phyloP scores from a whole-genome alignment of 73 alveolate species.

The Stentor coeruleus region DNA sequence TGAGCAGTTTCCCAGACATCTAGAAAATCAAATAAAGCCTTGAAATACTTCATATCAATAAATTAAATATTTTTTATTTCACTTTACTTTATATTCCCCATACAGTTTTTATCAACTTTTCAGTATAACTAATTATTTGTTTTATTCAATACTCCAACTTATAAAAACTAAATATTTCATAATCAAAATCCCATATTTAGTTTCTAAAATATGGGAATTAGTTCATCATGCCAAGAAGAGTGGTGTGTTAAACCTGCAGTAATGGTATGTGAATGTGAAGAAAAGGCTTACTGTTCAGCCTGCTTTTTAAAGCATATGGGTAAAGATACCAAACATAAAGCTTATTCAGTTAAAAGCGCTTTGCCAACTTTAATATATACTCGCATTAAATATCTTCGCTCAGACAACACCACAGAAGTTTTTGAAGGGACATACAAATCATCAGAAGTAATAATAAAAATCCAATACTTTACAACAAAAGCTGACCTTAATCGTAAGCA shows the following conservation, averaged over 20 bases:
- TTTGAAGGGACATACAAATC: background rate
- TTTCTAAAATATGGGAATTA: background rate
- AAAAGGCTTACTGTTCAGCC: background rate
- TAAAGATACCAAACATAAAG: background rate
- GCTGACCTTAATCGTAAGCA: constrained; percentile 6
- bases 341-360: background rate
- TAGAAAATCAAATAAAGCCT: too few species aligned
- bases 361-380: background rate
- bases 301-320: background rate
- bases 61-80: too few species aligned
- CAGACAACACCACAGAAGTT: constrained; percentile 19
- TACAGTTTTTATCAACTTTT: too few species aligned
- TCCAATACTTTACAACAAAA: background rate
- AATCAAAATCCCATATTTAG: too few species aligned
- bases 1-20: too few species aligned
- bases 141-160: too few species aligned
- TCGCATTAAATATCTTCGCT: background rate
- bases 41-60: too few species aligned
- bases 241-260: background rate
- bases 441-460: background rate
- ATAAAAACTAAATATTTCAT: too few species aligned
- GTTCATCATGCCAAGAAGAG: background rate
- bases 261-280: background rate
- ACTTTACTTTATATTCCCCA: too few species aligned
- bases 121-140: too few species aligned